Conservation (phyloP, 2,329 filamentous ascomycete genomes). For the Talaromyces amestolkiae region DNA sequence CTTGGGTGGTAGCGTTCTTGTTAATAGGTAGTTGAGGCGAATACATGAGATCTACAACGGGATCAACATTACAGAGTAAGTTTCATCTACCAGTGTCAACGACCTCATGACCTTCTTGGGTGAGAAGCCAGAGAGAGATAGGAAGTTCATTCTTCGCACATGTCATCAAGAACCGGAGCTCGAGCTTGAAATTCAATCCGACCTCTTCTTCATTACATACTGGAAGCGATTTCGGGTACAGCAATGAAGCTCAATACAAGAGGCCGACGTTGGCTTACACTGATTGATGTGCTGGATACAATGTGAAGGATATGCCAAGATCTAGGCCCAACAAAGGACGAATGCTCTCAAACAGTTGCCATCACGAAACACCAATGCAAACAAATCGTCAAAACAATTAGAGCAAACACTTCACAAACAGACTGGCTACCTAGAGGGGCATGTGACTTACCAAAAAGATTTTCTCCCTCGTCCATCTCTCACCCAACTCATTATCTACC, state of each 20-base stretch:
- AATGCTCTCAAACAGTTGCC: neutral
- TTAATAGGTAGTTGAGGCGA: neutral
- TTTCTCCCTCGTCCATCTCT: neutral
- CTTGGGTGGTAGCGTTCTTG: slow-evolving; percentile 2
- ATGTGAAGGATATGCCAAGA: neutral
- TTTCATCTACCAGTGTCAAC: neutral
- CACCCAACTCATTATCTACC: neutral
- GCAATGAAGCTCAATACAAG: neutral
- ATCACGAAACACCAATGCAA: neutral
- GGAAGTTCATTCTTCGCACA: neutral
- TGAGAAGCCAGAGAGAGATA: neutral
- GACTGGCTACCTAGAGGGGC: neutral
- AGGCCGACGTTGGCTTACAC: neutral
- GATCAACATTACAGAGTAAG: neutral
- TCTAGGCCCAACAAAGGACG: neutral
- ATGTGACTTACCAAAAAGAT: neutral
- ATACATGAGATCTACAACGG: neutral
- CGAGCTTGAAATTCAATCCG: neutral
- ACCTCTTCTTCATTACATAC: neutral
- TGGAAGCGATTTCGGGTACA: neutral
- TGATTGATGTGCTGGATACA: neutral
- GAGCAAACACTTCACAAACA: neutral
- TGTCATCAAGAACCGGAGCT: neutral
- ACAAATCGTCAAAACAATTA: neutral
- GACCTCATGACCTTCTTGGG: neutral